Base-by-base conservation (phyloP, 2,329 filamentous ascomycete genomes). In the Claviceps digitariae region DNA sequence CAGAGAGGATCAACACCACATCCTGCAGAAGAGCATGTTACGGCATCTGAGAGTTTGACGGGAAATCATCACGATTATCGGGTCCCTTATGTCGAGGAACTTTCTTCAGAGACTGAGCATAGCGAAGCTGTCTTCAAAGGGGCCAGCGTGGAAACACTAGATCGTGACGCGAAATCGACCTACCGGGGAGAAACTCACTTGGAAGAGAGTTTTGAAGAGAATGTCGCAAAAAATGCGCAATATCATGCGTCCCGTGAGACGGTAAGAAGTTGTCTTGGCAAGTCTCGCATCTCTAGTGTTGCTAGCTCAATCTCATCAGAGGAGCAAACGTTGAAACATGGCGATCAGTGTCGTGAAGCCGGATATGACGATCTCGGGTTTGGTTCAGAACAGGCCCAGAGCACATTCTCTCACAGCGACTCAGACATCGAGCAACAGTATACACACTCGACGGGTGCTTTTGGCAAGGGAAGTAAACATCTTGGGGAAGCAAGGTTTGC, bases 1-100 rank as follows among this genome's bases (percentile, higher is more conserved):
- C 59, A 66, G 45, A 56, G 66, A 25, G 57, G 57, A 12, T 54
- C 58, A 10, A 54, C 56, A 1, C 36, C 50, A 17, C 53, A 55
- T 15, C 29, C 21, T 20, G 45, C 10, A 15, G 46, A 47, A 7
- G 50, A 52, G 31, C 31, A 48, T 21, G 13, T 15, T 29, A 49
- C 21, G 8, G 17, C 31, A 7, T 25, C 23, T 4, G 40, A 15
- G 6, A 27, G n/a, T 29, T 15, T 23, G 6, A 44, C 27, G 10
- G 40, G 23, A 17, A 21, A 38, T 31, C 21, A 38, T 31, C 21
- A 38, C 7, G 36, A 29, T 7, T 61, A 60, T 10, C 58, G 58
- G 27, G 25, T 31, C 29, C 58, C 57, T 8, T 60, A 60, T 25
- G 52, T 58, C 17, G 59, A 61, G 38, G 53, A 57, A 2, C 51